These are phyloP conservation scores for Suillus spraguei DNA, from an alignment of 768 basidiomycete genomes.

Conservation along the genomic window DNA sequence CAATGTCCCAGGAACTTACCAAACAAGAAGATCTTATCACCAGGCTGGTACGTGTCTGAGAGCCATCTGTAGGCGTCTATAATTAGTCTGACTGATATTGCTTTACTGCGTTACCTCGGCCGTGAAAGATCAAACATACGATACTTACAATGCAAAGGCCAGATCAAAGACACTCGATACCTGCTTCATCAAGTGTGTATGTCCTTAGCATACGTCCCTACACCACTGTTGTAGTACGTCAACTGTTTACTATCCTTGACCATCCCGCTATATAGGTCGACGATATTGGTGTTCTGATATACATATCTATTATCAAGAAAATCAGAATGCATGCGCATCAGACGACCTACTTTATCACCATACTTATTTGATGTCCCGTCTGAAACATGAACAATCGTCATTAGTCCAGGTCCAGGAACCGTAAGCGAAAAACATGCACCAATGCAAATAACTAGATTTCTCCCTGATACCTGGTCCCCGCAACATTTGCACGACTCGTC, in stretches of 20 bases:
- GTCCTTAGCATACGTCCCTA: slow-evolving; percentile 36
- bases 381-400: not conserved
- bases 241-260: slow-evolving; percentile 36
- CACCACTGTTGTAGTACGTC: slow-evolving; percentile 45
- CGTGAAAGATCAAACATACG: not conserved
- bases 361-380: slow-evolving; percentile 42
- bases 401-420: no score
- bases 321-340: not conserved
- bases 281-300: slow-evolving; percentile 43
- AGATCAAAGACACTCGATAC: no score
- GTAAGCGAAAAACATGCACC: not conserved
- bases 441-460: slow-evolving; percentile 34
- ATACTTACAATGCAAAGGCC: slow-evolving; percentile 26
- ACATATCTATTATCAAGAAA: slow-evolving; percentile 1
- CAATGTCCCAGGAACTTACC: slow-evolving; percentile 26
- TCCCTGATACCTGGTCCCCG: not conserved
- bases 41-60: slow-evolving; percentile 38
- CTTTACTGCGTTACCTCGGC: not conserved
- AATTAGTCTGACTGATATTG: slow-evolving; percentile 27
- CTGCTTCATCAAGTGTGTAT: slow-evolving; percentile 14
- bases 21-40: slow-evolving; percentile 44
- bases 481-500: not conserved
- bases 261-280: slow-evolving; percentile 41
- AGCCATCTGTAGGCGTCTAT: slow-evolving; percentile 44
- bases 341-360: slow-evolving; percentile 23